Percentiles rank a stretch among this genome's conserved stretches.
These are phyloP conservation scores for Achaetomium macrosporum DNA, from an alignment of 2,329 filamentous ascomycete species.

Conservation along the genomic window DNA sequence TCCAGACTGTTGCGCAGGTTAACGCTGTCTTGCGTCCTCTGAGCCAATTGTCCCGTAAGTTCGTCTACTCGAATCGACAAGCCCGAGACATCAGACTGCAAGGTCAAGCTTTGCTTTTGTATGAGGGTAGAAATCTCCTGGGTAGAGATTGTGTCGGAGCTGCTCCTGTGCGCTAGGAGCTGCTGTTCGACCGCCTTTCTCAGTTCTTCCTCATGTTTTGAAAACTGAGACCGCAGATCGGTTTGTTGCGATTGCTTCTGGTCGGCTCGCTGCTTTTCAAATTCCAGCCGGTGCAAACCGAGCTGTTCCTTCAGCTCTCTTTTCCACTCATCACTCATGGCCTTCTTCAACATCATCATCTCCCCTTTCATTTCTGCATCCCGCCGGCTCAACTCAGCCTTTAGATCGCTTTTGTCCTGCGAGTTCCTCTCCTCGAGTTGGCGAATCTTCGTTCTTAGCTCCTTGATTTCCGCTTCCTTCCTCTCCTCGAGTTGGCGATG, in stretches of 20 bases:
- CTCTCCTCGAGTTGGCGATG: neutral
- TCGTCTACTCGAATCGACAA: slow-evolving; percentile 4
- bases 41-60: neutral
- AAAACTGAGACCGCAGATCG: neutral
- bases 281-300: neutral
- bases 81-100: neutral
- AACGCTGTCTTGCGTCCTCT: neutral
- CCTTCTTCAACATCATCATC: neutral
- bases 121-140: neutral
- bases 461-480: slow-evolving; percentile 2
- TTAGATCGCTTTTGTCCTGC: neutral
- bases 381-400: neutral
- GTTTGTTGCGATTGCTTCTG: neutral
- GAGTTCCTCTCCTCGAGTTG: neutral
- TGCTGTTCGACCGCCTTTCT: neutral
- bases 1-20: neutral
- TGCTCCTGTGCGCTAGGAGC: neutral
- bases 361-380: neutral
- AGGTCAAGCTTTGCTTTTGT: neutral
- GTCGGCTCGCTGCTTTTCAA: slow-evolving; percentile 3
- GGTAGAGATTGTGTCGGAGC: neutral
- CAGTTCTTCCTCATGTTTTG: slow-evolving; percentile 1
- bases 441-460: slow-evolving; percentile 1
- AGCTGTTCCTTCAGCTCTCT: slow-evolving; percentile 4
- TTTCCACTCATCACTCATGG: neutral